Conservation (phyloP, 2,329 filamentous ascomycete species). For the Diaporthe batatas region DNA sequence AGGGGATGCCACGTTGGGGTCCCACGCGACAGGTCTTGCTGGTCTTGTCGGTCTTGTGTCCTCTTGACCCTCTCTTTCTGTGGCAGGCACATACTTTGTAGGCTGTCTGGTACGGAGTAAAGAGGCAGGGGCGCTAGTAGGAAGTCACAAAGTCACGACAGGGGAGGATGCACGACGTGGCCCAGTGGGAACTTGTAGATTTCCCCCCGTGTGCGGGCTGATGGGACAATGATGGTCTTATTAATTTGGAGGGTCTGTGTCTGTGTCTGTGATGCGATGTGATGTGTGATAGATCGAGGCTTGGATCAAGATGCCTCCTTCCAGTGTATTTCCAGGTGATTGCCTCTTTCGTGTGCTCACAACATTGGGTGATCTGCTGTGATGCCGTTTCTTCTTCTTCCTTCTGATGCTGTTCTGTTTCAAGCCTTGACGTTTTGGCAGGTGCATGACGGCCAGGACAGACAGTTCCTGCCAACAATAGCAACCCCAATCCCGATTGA, state of each 20-base stretch:
- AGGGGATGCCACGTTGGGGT: neutral
- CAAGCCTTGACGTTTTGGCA: slow-evolving; percentile 10
- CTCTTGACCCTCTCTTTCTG: no score
- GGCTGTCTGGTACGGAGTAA: no score
- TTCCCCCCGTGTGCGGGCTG: neutral
- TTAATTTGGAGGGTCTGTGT: neutral
- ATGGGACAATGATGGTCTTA: neutral
- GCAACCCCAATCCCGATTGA: neutral
- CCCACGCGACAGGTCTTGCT: neutral
- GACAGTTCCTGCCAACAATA: slow-evolving; percentile 10
- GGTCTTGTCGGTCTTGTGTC: neutral
- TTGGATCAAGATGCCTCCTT: slow-evolving; percentile 6
- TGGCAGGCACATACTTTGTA: no score
- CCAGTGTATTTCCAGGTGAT: slow-evolving; percentile 20
- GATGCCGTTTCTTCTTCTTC: slow-evolving; percentile 1
- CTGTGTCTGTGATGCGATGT: neutral
- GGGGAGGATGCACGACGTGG: slow-evolving; percentile 18
- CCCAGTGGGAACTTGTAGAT: slow-evolving; percentile 3
- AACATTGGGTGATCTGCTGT: neutral
- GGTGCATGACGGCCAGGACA: neutral
- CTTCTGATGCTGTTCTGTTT: neutral
- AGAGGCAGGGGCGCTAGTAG: neutral
- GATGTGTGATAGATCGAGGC: neutral
- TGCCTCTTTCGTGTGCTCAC: neutral
- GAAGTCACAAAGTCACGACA: neutral